Percentiles rank a stretch among this genome's conserved stretches.
phyloP scores from a whole-genome alignment of 306 rosid genomes.

The Carpinus viminea region DNA sequence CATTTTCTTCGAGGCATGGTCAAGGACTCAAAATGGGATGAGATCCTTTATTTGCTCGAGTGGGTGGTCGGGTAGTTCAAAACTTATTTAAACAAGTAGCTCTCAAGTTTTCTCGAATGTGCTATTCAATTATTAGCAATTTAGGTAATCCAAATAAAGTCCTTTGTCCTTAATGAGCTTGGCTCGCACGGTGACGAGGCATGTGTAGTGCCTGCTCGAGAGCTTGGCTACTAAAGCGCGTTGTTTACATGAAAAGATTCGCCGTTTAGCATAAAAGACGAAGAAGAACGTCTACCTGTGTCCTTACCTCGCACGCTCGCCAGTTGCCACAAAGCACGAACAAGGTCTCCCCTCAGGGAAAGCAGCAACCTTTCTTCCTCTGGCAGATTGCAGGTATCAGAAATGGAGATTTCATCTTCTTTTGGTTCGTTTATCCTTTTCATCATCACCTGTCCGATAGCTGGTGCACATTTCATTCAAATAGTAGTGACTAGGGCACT shows the following conservation, averaged over 20 bases:
- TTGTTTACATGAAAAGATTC: neutral
- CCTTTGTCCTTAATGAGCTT: no score
- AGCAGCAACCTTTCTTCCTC: neutral
- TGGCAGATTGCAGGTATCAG: neutral
- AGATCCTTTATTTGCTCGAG: no score
- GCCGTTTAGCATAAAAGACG: neutral
- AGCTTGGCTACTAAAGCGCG: neutral
- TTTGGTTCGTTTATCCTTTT: neutral
- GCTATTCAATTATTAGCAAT: no score
- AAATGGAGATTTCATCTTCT: conserved; percentile 5
- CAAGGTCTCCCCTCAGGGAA: neutral
- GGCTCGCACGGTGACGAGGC: neutral
- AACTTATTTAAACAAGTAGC: no score
- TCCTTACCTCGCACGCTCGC: no score
- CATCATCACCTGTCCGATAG: neutral
- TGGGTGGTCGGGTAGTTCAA: no score
- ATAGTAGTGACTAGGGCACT: neutral
- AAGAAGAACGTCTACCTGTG: no score
- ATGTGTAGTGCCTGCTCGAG: neutral
- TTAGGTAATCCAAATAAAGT: no score
- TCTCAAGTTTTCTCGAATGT: no score
- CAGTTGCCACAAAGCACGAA: neutral
- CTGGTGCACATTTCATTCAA: neutral
- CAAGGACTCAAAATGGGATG: neutral
- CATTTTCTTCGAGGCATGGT: neutral